Evolutionary conservation across 148 eudicot genomes (phyloP), one percentile per base, ranked within the genome.

Genomic region (Camellia granthamiana): DNA sequence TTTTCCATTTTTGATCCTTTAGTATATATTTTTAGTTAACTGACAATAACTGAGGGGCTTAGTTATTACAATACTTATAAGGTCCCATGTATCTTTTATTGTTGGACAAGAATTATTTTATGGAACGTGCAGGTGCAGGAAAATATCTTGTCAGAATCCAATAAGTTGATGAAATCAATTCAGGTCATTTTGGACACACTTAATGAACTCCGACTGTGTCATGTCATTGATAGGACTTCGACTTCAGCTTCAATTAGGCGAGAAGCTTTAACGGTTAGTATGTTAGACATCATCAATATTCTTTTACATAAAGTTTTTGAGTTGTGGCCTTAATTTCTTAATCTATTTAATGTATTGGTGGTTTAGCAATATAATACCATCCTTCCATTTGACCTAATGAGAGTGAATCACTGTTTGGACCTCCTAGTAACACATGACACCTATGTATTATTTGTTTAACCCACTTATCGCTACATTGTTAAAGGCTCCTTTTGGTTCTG

Each of bases 191-290:
- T 96, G 88, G 87, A 89, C 83, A 91, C 92, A 80, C 91, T 96
- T 59, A 96, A 96, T 86, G 95, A 91, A 87, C 92, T 96, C 82
- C 91, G 99, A 19, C 82, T 91, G 62, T 88, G 93, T 83, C 84
- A 92, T 86, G 90, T 90, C 44, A 69, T 88, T 88, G 98, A 91
- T 81, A 90, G 87, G 84, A 80, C 82, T 71, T 84, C 88, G n/a
- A 84, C 89, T 74, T 66, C 83, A 52, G 71, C 63, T 64, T 75
- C 92, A 41, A 77, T 80, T 68, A 90, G 89, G 79, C 91, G 78
- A 59, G 94, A 88, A 77, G 77, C 59, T 78, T 76, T 81, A 23
- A 88, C 85, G 91, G 94, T 89, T 79, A 84, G 71, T 80, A 54
- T 73, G 8, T 7, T 13, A 49, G 30, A 64, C 52, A 16, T 14